Evolutionary conservation across 2,329 filamentous ascomycete species (phyloP), one percentile per base, ranked within the genome.

Genomic region (Byssoonygena ceratinophila): DNA sequence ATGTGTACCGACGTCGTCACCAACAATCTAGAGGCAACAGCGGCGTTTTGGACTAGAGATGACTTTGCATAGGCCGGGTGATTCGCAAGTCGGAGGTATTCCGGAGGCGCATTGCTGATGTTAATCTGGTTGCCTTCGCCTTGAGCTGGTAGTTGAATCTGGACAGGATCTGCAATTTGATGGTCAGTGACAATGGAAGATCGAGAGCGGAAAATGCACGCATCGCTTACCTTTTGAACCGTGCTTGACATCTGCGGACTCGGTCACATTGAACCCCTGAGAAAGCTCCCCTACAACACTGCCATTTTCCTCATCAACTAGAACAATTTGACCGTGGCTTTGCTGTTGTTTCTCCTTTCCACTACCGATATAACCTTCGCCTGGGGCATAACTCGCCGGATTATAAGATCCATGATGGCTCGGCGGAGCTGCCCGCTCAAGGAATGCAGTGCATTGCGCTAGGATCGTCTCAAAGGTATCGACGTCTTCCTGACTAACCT

Each of bases 381-480:
- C 89, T 0, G 87, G 84, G 31, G 79, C 81, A 68, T 84, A 97
- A 59, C 84, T 78, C 22, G 81, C 81, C 0, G 91, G 91, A 64
- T 96, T 90, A 69, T 97, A 97, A 0, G 66, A 59, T 29, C 66
- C 62, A 55, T 66, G 59, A 46, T 64, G 59, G 52, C 69, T 66
- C 4, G 75, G 82, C 5, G 86, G 81, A 37, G 83, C 76, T 8
- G 87, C 84, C 41, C 89, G 82, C 68, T 97, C 91, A 3, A 95
- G 79, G 67, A 98, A 97, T 1, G 91, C 87, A 1, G 91, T 97
- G 69, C 91, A 97, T 71, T 97, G 89, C n/a, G 91, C 91, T 47
- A 97, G 77, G 58, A 97, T 97, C 2, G 91, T 96, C 74, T 97
- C 91, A 63, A 96, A 97, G 0, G 91, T 97, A 65, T 96, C 89